phyloP scores from a whole-genome alignment of 2,329 filamentous ascomycete genomes.

The Cordyceps cateniannulata region DNA sequence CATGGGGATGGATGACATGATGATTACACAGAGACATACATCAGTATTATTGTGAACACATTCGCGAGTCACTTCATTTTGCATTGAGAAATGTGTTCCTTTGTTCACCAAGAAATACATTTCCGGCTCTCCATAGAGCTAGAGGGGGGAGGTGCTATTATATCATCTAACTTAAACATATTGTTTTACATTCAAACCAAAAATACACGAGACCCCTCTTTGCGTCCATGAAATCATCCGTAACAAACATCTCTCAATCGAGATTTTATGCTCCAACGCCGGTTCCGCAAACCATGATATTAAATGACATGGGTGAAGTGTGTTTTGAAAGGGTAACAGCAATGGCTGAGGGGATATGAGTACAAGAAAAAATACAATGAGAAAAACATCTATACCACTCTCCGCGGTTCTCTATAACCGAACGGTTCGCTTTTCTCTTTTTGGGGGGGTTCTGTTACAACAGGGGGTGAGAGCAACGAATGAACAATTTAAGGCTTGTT shows the following conservation, averaged over 20 bases:
- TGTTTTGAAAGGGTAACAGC: constrained; percentile 26
- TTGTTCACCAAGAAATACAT: constrained; percentile 1
- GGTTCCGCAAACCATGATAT: constrained; percentile 39
- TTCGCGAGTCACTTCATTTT: neutral
- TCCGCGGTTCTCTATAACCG: constrained; percentile 27
- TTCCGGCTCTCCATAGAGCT: constrained; percentile 16
- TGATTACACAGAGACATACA: neutral
- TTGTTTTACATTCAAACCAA: constrained; percentile 27
- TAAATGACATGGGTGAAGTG: constrained; percentile 40
- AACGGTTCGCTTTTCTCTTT: constrained; percentile 9
- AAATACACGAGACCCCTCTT: constrained; percentile 33
- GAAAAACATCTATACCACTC: constrained; percentile 29
- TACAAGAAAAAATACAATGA: constrained; percentile 44
- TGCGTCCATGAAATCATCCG: constrained; percentile 38
- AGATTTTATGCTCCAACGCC: constrained; percentile 49
- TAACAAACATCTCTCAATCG: constrained; percentile 31
- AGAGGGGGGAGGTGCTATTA: constrained; percentile 56
- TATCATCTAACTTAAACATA: constrained; percentile 34
- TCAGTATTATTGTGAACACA: neutral
- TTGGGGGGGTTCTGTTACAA: constrained; percentile 16
- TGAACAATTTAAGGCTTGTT: constrained; percentile 52
- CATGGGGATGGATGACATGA: constrained; percentile 11
- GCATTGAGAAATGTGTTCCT: neutral
- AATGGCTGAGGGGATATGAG: constrained; percentile 37
- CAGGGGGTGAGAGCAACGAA: constrained; percentile 20